phyloP scores from a whole-genome alignment of 2,329 filamentous ascomycete genomes.

The Huntiella moniliformis region DNA sequence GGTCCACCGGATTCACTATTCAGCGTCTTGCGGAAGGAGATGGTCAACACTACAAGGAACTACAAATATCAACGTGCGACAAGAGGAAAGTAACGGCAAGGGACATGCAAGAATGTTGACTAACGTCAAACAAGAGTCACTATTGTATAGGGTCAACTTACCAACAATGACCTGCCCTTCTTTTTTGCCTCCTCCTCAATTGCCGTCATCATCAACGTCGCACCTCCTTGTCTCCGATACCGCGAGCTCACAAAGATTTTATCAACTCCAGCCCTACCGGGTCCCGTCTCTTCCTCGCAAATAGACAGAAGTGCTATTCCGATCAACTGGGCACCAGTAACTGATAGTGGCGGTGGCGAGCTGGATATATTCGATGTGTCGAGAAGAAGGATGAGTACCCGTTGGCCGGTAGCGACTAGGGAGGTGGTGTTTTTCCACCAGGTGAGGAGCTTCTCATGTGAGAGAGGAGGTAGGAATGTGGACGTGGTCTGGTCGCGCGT shows the following conservation, averaged over 20 bases:
- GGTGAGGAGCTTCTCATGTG: slow-evolving; percentile 32
- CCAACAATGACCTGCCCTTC: slow-evolving; percentile 32
- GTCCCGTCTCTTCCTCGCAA: slow-evolving; percentile 34
- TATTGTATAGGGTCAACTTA: slow-evolving; percentile 19
- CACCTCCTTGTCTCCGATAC: slow-evolving; percentile 32
- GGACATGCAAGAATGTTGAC: background rate
- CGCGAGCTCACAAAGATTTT: slow-evolving; percentile 37
- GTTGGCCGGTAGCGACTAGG: slow-evolving; percentile 25
- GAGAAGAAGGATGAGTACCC: slow-evolving; percentile 36
- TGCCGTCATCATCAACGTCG: slow-evolving; percentile 29
- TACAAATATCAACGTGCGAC: background rate
- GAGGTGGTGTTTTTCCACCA: slow-evolving; percentile 38
- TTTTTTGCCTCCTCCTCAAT: slow-evolving; percentile 34
- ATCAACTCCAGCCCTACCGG: slow-evolving; percentile 35
- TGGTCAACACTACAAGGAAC: slow-evolving; percentile 2
- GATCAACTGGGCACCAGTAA: slow-evolving; percentile 28
- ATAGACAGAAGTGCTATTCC: slow-evolving; percentile 37
- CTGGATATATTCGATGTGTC: slow-evolving; percentile 11
- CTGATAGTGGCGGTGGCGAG: slow-evolving; percentile 16
- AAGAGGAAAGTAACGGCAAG: background rate
- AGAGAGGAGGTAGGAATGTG: slow-evolving; percentile 40
- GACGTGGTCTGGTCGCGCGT: slow-evolving; percentile 36
- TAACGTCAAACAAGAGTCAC: background rate
- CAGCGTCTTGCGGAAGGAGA: slow-evolving; percentile 23
- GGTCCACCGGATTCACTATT: slow-evolving; percentile 32